Percentiles rank a stretch among this genome's conserved stretches.
phyloP scores from a whole-genome alignment of 208 protist genomes.

The Trypanosoma theileri region DNA sequence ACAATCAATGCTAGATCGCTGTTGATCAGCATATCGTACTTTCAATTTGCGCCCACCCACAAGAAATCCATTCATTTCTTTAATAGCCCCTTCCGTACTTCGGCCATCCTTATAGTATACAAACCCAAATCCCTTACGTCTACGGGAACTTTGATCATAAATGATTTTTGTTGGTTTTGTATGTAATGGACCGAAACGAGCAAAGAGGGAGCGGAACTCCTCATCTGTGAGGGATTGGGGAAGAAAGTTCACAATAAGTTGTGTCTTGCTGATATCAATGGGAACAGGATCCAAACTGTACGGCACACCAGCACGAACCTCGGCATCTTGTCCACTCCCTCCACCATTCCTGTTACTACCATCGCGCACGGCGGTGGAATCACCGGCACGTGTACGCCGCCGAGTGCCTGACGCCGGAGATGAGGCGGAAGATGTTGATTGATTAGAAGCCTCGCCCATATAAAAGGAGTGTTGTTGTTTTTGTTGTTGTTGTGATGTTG shows the following conservation, averaged over 20 bases:
- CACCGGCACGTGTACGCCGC: background rate
- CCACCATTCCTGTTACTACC: background rate
- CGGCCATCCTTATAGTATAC: constrained; percentile 66
- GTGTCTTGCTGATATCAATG: constrained; percentile 51
- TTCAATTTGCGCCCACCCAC: constrained; percentile 52
- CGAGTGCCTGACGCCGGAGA: background rate
- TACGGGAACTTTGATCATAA: constrained; percentile 44
- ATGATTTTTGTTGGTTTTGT: constrained; percentile 55
- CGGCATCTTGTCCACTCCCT: constrained; percentile 1
- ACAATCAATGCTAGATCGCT: constrained; percentile 35
- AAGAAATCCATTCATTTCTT: constrained; percentile 53
- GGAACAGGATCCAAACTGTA: constrained; percentile 47
- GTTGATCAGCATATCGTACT: constrained; percentile 64
- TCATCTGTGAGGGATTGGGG: constrained; percentile 51
- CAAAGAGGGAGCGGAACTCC: constrained; percentile 50
- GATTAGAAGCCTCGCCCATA: background rate
- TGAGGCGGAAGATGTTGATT: background rate
- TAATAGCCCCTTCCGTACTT: constrained; percentile 49
- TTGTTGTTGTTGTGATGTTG: background rate
- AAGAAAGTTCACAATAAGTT: constrained; percentile 74
- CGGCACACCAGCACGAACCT: constrained; percentile 30
- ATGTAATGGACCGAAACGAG: constrained; percentile 43
- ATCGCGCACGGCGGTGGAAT: background rate
- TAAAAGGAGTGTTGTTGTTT: constrained; percentile 7
- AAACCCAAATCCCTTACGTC: constrained; percentile 81